Percentiles rank a stretch among this genome's conserved stretches.
phyloP scores from a whole-genome alignment of 768 basidiomycete species.

The Trametes punicea region DNA sequence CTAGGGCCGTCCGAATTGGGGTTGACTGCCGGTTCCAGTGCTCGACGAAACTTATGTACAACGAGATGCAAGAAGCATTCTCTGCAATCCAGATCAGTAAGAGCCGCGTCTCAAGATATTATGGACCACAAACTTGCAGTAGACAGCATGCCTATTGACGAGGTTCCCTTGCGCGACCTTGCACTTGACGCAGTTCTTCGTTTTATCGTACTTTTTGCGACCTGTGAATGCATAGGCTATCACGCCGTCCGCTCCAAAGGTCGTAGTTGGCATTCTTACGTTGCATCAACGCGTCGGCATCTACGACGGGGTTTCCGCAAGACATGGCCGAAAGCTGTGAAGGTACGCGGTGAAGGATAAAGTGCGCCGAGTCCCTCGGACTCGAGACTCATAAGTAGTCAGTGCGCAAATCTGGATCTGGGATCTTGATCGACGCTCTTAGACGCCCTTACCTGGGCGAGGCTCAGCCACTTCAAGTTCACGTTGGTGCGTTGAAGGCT shows the following conservation, averaged over 20 bases:
- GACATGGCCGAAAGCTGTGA: constrained; percentile 16
- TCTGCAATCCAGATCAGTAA: constrained; percentile 32
- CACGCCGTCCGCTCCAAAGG: background rate
- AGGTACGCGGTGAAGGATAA: background rate
- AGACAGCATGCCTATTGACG: constrained; percentile 75
- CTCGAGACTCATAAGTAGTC: background rate
- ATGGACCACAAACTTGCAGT: constrained; percentile 61
- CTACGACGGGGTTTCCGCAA: constrained; percentile 63
- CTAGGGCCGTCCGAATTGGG: constrained; percentile 50
- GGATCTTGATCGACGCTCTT: background rate
- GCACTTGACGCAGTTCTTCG: constrained; percentile 70
- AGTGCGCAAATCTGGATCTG: constrained; percentile 9
- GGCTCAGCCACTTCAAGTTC: constrained; percentile 4
- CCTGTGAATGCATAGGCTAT: constrained; percentile 36
- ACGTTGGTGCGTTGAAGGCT: too few relatives aligned
- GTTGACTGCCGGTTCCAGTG: constrained; percentile 64
- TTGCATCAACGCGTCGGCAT: constrained; percentile 62
- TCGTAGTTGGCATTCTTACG: constrained; percentile 44
- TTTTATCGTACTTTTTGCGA: constrained; percentile 63
- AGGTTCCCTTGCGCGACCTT: constrained; percentile 62
- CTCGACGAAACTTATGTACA: constrained; percentile 58
- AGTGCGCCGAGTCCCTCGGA: background rate
- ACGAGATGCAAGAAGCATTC: constrained; percentile 66
- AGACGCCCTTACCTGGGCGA: constrained; percentile 1
- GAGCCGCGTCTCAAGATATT: background rate